Percentiles rank a stretch among this genome's conserved stretches.
phyloP scores from a whole-genome alignment of 2,329 filamentous ascomycete genomes.

The Aspergillus texensis region DNA sequence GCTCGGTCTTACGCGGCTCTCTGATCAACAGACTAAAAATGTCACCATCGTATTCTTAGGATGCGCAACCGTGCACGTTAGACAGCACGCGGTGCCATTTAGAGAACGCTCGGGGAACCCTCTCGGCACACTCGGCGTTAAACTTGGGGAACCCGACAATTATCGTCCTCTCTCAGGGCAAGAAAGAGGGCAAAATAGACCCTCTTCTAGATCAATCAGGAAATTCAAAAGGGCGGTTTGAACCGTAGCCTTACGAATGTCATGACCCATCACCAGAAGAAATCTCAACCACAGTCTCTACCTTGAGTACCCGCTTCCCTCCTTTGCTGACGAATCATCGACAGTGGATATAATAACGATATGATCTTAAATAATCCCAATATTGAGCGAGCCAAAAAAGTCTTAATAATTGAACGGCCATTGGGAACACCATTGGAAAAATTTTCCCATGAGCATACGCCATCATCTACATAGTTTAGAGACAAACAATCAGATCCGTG shows the following conservation, averaged over 20 bases:
- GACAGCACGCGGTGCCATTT: constrained; percentile 5
- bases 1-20: constrained; percentile 27
- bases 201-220: constrained; percentile 1
- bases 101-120: constrained; percentile 2
- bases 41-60: constrained; percentile 18
- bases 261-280: constrained; percentile 6
- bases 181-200: not conserved
- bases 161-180: not conserved
- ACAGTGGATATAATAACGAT: not conserved
- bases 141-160: not conserved
- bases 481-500: not conserved
- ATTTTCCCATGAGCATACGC: not conserved
- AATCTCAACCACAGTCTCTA: not conserved
- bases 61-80: constrained; percentile 18
- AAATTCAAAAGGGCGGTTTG: constrained; percentile 11
- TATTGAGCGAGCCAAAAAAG: not conserved
- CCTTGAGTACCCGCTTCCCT: constrained; percentile 1
- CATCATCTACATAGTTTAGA: constrained; percentile 6
- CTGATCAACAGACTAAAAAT: constrained; percentile 24
- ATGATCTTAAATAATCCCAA: not conserved
- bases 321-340: constrained; percentile 14
- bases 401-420: not conserved
- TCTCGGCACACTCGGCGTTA: constrained; percentile 5
- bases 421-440: not conserved
- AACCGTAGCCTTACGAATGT: constrained; percentile 18